phyloP scores from a whole-genome alignment of 2,329 filamentous ascomycete species.

The Ceratocystis eucalypticola region DNA sequence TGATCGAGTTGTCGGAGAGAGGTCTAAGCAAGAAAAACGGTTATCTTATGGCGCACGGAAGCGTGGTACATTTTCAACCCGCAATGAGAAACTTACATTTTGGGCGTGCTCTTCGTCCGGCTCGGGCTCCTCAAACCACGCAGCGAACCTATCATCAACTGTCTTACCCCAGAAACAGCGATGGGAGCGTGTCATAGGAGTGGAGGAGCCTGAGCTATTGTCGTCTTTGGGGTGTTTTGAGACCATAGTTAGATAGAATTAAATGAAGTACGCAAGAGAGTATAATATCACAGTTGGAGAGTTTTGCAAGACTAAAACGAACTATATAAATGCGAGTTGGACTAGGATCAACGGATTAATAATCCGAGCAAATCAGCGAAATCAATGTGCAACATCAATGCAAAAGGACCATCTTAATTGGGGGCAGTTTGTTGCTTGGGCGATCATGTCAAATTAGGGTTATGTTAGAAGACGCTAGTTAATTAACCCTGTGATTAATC shows the following conservation, averaged over 20 bases:
- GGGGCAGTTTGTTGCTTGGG: not conserved
- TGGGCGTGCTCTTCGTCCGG: not conserved
- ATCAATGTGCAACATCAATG: too few species aligned
- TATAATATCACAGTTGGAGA: too few species aligned
- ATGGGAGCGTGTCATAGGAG: not conserved
- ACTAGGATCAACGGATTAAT: too few species aligned
- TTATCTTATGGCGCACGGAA: not conserved
- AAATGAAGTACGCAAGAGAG: too few species aligned
- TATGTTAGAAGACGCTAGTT: not conserved
- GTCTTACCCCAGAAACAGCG: constrained; percentile 10
- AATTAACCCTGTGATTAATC: constrained; percentile 4
- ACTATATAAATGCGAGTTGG: too few species aligned
- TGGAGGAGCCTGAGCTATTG: not conserved
- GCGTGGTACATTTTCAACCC: too few species aligned
- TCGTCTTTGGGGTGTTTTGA: not conserved
- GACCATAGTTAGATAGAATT: not conserved
- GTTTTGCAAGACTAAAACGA: too few species aligned
- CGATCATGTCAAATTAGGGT: not conserved
- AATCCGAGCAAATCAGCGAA: too few species aligned
- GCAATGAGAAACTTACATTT: not conserved
- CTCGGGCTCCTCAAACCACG: constrained; percentile 8
- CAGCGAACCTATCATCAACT: constrained; percentile 13
- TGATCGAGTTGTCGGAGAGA: not conserved
- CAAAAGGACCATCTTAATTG: not conserved
- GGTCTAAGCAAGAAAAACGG: not conserved